Evolutionary conservation across 2,329 filamentous ascomycete species (phyloP), one percentile per base, ranked within the genome.

Genomic region (Epichloe bromicola): DNA sequence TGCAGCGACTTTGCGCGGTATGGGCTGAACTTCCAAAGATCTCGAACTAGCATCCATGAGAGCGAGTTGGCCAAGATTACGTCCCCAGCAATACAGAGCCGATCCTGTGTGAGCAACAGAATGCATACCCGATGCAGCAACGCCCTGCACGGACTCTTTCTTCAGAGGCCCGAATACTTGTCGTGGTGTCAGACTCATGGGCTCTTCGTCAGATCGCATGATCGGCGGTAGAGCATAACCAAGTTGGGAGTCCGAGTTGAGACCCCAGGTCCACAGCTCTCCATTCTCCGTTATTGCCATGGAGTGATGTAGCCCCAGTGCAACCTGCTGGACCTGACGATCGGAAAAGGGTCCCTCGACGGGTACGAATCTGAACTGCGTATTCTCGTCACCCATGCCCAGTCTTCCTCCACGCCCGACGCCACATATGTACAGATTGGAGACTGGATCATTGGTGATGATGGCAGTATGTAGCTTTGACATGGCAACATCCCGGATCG

Each of bases 251-350:
- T 80, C 83, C 7, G 77, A 82, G 60, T 96, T 97, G 57, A 85
- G 86, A 7, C 93, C 93, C 93, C 93, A 98, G 1, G 88, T 93
- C 73, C 88, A 95, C 5, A 95, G 79, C 58, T 94, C 88, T n/a
- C 93, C 91, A 49, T 83, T 76, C n/a, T 82, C 82, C 3, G 87
- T 86, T 5, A 97, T 73, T 1, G 88, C 91, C 64, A 98, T 74
- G 3, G 86, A 87, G 64, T 98, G 93, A 57, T 95, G 93, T 62
- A 94, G 88, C 1, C 93, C 93, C 3, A 98, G 74, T 1, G 89
- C 88, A 45, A 95, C 76, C n/a, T 82, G 79, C 2, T 78, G 71
- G 5, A 96, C 76, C 58, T 82, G 86, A 63, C 83, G 90, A 48
- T 87, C 85, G 1, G 77, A 72, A 4, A 96, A 70, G 2, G 86